Base-by-base conservation (phyloP, 116 monocot species). In the Zostera marina region DNA sequence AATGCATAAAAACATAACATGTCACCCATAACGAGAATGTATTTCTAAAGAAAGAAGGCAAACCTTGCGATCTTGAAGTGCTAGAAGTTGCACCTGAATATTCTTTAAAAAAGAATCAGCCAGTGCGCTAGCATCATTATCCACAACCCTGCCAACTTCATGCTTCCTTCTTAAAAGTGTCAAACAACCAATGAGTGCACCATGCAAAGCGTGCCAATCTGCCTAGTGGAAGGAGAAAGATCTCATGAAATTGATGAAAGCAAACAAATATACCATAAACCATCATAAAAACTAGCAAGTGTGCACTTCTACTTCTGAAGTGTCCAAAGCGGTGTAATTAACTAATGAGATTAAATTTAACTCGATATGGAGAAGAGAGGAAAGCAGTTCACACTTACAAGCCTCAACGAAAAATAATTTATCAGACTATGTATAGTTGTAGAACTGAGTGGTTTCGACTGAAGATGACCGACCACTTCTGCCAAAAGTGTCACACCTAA, bases 161-260 rank as follows among this genome's bases (percentile, higher is more conserved):
- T 49, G 63, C 65, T 76, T 86, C 65, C 98, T 90, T 56, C 64
- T 76, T 66, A 98, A 60, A 64, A 98, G 65, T 58, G 90, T 73
- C 60, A 80, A 66, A 76, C 98, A 98, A 66, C 98, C 98, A 58
- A 81, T 60, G 52, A 98, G 86, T 55, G 82, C 80, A 26, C 98
- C 98, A 66, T 39, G 82, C 26, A 98, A 53, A 14, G 81, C 80
- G 66, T 81, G 80, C 98, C 98, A 98, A 71, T 98, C 98, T 76
- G 74, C 74, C 98, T 98, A 77, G 61, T 32, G 66, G 49, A 66
- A 55, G 42, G 66, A 54, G 53, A 43, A 74, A 45, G 14, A 70
- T 23, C 43, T 62, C 19, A 69, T 48, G 68, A 53, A 48, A 52
- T 56, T 52, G 14, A 61, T 41, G 53, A 56, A 25, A 54, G 22